These are phyloP conservation scores for Periglandula ipomoeae DNA, from an alignment of 2,329 filamentous ascomycete genomes.

Conservation along the genomic window DNA sequence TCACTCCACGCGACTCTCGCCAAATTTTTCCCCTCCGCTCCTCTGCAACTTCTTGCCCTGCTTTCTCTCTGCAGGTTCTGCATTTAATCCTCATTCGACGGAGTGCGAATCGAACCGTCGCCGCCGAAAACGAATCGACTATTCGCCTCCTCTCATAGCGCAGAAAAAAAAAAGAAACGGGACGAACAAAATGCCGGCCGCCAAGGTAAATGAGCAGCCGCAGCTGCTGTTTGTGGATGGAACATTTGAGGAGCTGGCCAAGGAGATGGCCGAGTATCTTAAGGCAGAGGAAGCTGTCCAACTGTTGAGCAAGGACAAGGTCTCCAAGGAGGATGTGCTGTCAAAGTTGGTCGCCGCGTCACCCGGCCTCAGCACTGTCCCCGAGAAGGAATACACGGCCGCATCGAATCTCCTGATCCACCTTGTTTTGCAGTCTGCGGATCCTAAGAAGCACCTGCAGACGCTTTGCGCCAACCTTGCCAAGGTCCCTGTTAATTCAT, in stretches of 20 bases:
- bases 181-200: conserved; percentile 16
- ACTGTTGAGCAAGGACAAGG: conserved; percentile 60
- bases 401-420: conserved; percentile 96
- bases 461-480: conserved; percentile 83
- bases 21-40: conserved; percentile 16
- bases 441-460: conserved; percentile 77
- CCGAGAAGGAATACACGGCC: conserved; percentile 93
- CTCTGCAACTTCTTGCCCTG: conserved; percentile 3
- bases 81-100: background rate
- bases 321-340: conserved; percentile 69
- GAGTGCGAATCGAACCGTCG: background rate
- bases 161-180: conserved; percentile 4
- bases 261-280: conserved; percentile 92
- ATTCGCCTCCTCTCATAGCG: background rate
- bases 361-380: conserved; percentile 66
- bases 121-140: background rate
- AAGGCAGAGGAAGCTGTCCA: conserved; percentile 72
- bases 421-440: conserved; percentile 78
- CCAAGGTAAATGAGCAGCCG: conserved; percentile 38
- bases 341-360: conserved; percentile 83
- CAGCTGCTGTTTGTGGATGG: conserved; percentile 77
- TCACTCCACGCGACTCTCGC: conserved; percentile 11
- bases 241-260: conserved; percentile 81
- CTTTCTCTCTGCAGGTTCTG: background rate
- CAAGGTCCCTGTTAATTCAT: conserved; percentile 77